Conservation (phyloP, 2,329 filamentous ascomycete species). For the Catunica adiposa region DNA sequence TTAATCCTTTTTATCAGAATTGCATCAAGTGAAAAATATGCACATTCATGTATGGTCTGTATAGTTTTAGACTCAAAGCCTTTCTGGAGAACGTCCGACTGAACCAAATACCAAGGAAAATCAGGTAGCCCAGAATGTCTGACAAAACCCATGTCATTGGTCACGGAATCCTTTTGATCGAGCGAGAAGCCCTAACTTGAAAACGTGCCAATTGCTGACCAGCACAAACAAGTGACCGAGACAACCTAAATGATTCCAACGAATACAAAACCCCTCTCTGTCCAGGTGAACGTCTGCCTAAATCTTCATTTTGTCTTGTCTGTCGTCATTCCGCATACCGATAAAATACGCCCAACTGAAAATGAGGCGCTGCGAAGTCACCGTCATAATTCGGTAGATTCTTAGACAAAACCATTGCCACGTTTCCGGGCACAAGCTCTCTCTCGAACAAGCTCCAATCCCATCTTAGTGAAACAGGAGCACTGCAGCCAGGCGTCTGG, state of each 20-base stretch:
- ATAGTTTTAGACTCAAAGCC: too few species aligned
- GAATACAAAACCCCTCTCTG: neutral
- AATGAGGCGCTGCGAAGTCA: neutral
- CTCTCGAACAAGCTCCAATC: too few species aligned
- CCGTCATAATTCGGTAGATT: neutral
- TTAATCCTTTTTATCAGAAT: too few species aligned
- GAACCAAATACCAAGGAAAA: too few species aligned
- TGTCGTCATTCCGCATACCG: neutral
- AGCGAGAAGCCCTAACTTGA: neutral
- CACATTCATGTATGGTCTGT: too few species aligned
- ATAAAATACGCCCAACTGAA: neutral
- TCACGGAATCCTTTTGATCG: neutral
- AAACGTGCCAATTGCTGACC: neutral
- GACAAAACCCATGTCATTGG: neutral
- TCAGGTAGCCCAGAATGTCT: too few species aligned
- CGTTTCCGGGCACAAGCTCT: neutral
- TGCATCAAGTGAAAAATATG: too few species aligned
- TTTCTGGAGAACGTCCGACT: too few species aligned
- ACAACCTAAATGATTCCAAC: too few species aligned
- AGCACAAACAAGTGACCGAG: neutral
- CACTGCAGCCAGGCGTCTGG: neutral
- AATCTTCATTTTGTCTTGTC: neutral
- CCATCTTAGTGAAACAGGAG: neutral
- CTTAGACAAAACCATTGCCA: neutral
- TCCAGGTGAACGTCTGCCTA: neutral